Evolutionary conservation across 352 stramenopile species (phyloP), one percentile per base, ranked within the genome.

Genomic region (Phytophthora meadii): DNA sequence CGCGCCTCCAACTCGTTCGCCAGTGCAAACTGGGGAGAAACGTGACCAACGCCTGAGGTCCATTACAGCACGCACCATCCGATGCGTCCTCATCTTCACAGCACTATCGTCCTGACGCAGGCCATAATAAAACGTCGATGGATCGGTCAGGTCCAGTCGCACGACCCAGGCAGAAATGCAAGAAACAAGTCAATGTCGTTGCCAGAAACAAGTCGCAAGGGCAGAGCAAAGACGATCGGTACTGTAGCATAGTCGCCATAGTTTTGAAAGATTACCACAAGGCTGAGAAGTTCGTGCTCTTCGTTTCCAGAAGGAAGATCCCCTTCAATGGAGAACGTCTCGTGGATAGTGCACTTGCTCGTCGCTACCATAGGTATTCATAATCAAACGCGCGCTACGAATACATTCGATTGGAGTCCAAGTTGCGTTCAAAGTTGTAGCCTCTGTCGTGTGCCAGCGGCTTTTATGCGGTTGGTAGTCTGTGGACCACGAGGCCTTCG

Each of bases 121-220:
- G 9, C 53, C 12, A 60, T 60, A 60, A 5, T 44, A 8, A 51
- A 36, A 42, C 19, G 40, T 15, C 27, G 42, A 24, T 50, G 39
- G 5, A 24, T 14, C 30, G 30, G 6, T 25, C 45, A 27, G 27
- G 8, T 24, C 28, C 52, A 50, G 49, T 42, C 39, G 39, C 53
- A 60, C 53, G 53, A 60, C 49, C 52, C 15, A 17, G 28, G 25
- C 37, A 41, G 52, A 59, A 49, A 59, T 41, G 39, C 37, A 50
- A 60, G 37, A 60, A 60, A 52, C 53, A 28, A 52, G 53, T 51
- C 40, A 51, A 47, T 12, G 19, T n/a, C 4, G 7, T 12, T 27
- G 40, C 1, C 52, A 60, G 17, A 60, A 51, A 60, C 47, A 54
- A 54, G 28, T 9, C 47, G 47, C 10, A 40, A n/a, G 47, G 28